These are phyloP conservation scores for Sugiyamaella neomexicana DNA, from an alignment of 1,139 yeast species.

Conservation along the genomic window DNA sequence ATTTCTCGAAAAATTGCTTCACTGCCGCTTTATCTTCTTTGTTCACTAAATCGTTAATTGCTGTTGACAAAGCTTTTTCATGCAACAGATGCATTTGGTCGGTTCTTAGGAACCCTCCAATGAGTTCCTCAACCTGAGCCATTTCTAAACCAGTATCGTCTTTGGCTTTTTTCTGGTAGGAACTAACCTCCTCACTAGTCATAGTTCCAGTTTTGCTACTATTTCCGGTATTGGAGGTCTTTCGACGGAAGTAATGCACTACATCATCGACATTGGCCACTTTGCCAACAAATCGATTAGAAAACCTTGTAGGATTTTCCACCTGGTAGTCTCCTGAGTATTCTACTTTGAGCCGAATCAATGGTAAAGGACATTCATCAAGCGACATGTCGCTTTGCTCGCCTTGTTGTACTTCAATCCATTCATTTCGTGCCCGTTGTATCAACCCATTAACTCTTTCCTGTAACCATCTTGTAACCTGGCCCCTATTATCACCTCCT, in stretches of 20 bases:
- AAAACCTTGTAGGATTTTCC: slow-evolving; percentile 85
- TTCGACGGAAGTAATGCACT: slow-evolving; percentile 64
- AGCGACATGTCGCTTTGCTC: slow-evolving; percentile 32
- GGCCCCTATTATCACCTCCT: slow-evolving; percentile 61
- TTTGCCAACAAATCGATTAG: slow-evolving; percentile 83
- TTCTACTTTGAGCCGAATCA: slow-evolving; percentile 80
- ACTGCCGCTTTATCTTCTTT: slow-evolving; percentile 79
- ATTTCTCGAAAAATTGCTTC: slow-evolving; percentile 65
- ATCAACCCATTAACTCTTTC: slow-evolving; percentile 69
- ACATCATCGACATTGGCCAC: slow-evolving; percentile 91
- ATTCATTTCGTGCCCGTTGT: slow-evolving; percentile 54
- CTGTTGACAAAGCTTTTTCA: slow-evolving; percentile 71
- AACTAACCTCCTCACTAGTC: slow-evolving; percentile 10
- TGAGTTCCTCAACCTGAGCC: slow-evolving; percentile 56
- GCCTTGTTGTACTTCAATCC: slow-evolving; percentile 40
- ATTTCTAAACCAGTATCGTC: slow-evolving; percentile 39
- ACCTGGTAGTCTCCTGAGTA: slow-evolving; percentile 89
- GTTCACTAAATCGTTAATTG: slow-evolving; percentile 69
- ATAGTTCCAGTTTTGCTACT: background rate
- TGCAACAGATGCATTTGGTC: slow-evolving; percentile 71
- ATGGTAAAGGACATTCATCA: slow-evolving; percentile 60
- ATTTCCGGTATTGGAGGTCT: slow-evolving; percentile 20
- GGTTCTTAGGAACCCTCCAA: slow-evolving; percentile 60
- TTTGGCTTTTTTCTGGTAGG: slow-evolving; percentile 21
- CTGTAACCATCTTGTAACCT: slow-evolving; percentile 61